Evolutionary conservation across 371 early-diverging fungal genomes (phyloP), one percentile per base, ranked within the genome.

Genomic region (Mucor plumbeus): DNA sequence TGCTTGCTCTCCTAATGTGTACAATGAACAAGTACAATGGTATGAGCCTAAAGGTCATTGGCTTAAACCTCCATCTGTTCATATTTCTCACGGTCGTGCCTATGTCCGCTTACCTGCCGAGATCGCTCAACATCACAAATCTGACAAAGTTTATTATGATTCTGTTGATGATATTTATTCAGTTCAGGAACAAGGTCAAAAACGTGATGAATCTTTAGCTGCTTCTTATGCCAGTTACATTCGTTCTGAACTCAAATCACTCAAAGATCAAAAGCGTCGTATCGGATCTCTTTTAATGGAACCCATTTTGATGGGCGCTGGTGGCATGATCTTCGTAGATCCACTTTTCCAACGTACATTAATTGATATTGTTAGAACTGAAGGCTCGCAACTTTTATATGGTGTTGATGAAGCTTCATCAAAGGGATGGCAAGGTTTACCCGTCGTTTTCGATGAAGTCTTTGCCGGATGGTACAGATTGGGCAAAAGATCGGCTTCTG

Each of bases 381-480:
- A 84, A 69, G 86, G 87, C 3, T 79, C 81, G 17, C 69, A 75
- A 2, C 34, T 80, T 7, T 54, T 81, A 0, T 77, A 72, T 55
- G 48, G 69, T 6, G 59, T 70, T 34, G 38, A 67, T 60, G 17
- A 55, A 0, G 66, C 14, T 63, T 70, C 44, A 43, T 21, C 59
- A 10, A 54, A 72, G 34, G 70, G 72, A 14, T 89, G 88, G 88
- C 72, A 83, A 68, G 85, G 87, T 31, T 53, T 93, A 14, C 92
- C 94, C 40, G 86, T 94, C 6, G 87, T 95, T 36, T 90, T 90
- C 75, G 95, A 95, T 79, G 95, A 95, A 73, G 91, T 94, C 15
- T 93, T 93, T 78, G 85, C 89, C 41, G 95, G 95, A 10, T 86
- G 92, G 83, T 90, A 89, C 76, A 80, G 95, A 48, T 79, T 92